Evolutionary conservation across 2,329 filamentous ascomycete species (phyloP), one percentile per base, ranked within the genome.

Genomic region (Fusarium poae): DNA sequence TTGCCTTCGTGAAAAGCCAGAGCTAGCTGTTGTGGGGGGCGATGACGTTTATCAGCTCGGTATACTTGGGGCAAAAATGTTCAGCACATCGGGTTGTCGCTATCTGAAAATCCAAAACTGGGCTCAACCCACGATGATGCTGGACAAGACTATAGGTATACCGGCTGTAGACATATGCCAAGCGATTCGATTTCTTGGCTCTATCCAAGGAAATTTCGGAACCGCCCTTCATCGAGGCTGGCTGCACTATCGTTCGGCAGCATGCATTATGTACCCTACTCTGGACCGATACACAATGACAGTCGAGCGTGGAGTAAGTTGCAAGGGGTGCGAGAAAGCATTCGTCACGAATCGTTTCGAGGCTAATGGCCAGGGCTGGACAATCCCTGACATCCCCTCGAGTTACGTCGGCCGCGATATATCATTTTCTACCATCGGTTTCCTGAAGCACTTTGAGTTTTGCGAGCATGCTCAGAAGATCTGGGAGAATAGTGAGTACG

Each of bases 391-490:
- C 6, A 18, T 42, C 4, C 40, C 21, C 8, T n/a, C 3, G 4
- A 10, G 11, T 3, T 23, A 6, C 2, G 6, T 12, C 16, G 20
- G 12, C 9, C 27, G 39, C n/a, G 50, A 34, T 9, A 20, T 9
- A 13, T 29, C 58, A 0, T 66, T 46, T 34, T 60, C 60, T 8
- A 20, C 15, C n/a, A 21, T 16, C 2, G 35, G 62, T 0, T 65
- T 58, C 7, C 13, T 40, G 32, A 5, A 21, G 12, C 62, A 67
- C 11, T 57, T 65, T 18, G 16, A 55, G 37, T 21, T 23, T 8
- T 67, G 62, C 21, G 2, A 10, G 9, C 1, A 49, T 18, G 57
- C 57, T 20, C 62, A 53, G 15, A 12, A 39, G n/a, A 29, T 61
- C 1, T 67, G 56, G 61, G 11, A 9, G 5, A 23, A 20, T 32